Percentiles rank a stretch among this genome's conserved stretches.
Evolutionary conservation across 495 filamentous ascomycete species (phyloP).

Genomic region (Tirmania nivea): DNA sequence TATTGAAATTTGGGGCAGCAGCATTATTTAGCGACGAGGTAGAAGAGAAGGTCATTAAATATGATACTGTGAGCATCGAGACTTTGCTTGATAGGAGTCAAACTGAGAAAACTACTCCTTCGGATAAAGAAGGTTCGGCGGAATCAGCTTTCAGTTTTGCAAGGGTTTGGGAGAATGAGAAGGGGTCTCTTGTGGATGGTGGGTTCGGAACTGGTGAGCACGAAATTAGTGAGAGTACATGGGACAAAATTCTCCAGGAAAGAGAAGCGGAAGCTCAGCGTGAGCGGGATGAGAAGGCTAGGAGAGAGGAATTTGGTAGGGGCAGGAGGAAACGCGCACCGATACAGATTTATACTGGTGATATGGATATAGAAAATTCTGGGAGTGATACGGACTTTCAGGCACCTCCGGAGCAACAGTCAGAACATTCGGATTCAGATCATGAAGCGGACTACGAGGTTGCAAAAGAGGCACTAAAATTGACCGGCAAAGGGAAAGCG

Average conservation of each 20-base stretch:
- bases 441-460: neutral
- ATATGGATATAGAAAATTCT: constrained; percentile 18
- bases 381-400: neutral
- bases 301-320: constrained; percentile 46
- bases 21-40: constrained; percentile 61
- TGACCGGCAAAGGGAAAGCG: neutral
- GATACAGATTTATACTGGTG: constrained; percentile 20
- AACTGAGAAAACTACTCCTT: constrained; percentile 43
- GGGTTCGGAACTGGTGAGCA: constrained; percentile 38
- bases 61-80: constrained; percentile 62
- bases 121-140: constrained; percentile 30
- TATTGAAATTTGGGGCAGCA: constrained; percentile 69
- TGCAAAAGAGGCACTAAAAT: neutral
- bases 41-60: constrained; percentile 44
- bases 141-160: constrained; percentile 76
- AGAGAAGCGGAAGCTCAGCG: constrained; percentile 53
- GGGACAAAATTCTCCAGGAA: constrained; percentile 70
- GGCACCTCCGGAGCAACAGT: constrained; percentile 1
- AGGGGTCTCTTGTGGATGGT: constrained; percentile 23
- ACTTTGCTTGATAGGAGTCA: constrained; percentile 71
- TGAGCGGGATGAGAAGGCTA: constrained; percentile 37
- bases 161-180: constrained; percentile 77
- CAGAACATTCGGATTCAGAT: neutral
- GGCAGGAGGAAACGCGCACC: constrained; percentile 41
- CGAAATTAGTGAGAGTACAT: constrained; percentile 39